A percentile compares a stretch with the other conserved stretches of the same genome.
phyloP scores from a whole-genome alignment of 73 alveolate genomes.

The Symbiodinium natans region DNA sequence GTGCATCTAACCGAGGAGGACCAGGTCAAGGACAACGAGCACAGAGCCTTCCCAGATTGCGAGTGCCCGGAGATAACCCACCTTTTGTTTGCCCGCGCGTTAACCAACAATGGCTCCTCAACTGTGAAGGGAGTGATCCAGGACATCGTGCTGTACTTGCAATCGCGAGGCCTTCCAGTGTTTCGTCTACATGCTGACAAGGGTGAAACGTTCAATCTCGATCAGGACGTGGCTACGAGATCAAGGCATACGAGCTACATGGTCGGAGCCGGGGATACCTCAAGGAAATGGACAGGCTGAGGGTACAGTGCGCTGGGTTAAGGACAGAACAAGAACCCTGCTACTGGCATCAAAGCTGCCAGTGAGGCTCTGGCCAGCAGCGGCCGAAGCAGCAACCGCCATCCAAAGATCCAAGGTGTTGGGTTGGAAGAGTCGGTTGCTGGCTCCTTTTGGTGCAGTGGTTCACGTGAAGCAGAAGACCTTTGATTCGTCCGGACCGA shows the following conservation, averaged over 20 bases:
- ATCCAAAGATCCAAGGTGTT: neutral
- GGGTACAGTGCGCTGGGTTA: neutral
- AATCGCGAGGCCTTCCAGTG: neutral
- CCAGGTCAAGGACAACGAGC: neutral
- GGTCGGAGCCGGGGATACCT: neutral
- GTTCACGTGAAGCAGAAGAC: neutral
- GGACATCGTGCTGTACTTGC: neutral
- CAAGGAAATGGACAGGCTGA: neutral
- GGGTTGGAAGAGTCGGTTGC: neutral
- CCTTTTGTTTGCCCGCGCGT: neutral
- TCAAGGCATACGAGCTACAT: neutral
- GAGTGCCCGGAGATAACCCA: neutral
- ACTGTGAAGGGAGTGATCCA: neutral
- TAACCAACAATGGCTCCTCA: neutral
- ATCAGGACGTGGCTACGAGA: neutral
- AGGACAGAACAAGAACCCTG: neutral
- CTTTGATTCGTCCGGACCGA: neutral
- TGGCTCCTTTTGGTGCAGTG: neutral
- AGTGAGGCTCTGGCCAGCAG: neutral
- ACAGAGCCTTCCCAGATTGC: neutral
- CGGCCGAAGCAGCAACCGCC: neutral
- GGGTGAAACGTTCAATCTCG: neutral
- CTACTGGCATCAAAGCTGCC: neutral
- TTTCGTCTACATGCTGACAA: neutral
- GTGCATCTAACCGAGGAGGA: no score